Conservation (phyloP, 192 early-diverging fungal genomes). For the Spinellus fusiger region DNA sequence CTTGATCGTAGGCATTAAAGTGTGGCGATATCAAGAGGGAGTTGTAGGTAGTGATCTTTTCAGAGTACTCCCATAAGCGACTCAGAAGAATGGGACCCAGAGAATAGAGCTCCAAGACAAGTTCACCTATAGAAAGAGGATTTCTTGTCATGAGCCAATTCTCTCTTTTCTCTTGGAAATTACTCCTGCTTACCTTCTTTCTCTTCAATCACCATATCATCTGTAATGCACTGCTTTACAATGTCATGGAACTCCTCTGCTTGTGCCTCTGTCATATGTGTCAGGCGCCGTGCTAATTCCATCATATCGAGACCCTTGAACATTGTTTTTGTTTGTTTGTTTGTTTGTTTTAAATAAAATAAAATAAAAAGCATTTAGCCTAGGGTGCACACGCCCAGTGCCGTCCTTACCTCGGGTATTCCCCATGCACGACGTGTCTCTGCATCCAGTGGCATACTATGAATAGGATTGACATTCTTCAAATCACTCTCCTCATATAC, state of each 20-base stretch:
- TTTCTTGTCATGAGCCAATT: background rate
- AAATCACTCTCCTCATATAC: slow-evolving; percentile 17
- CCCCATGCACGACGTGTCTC: slow-evolving; percentile 6
- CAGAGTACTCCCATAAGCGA: slow-evolving; percentile 16
- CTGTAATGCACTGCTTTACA: background rate
- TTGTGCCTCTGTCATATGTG: slow-evolving; percentile 11
- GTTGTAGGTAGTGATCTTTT: background rate
- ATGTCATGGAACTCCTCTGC: slow-evolving; percentile 14
- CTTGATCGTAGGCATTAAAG: background rate
- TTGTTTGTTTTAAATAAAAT: background rate
- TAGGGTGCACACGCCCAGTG: background rate
- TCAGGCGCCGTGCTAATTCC: slow-evolving; percentile 18
- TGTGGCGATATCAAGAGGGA: background rate
- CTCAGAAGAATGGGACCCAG: slow-evolving; percentile 13
- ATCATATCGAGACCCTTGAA: slow-evolving; percentile 13
- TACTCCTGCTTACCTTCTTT: slow-evolving; percentile 13
- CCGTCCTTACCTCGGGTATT: slow-evolving; percentile 12
- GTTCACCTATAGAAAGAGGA: slow-evolving; percentile 8
- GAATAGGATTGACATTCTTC: slow-evolving; percentile 8
- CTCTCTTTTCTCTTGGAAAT: background rate
- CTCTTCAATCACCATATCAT: slow-evolving; percentile 12
- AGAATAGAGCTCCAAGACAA: slow-evolving; percentile 25
- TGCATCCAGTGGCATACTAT: slow-evolving; percentile 5
- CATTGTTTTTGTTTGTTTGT: no score
- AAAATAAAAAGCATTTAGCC: background rate